phyloP scores from a whole-genome alignment of 2,329 filamentous ascomycete species.

The Epicoccum nigrum region DNA sequence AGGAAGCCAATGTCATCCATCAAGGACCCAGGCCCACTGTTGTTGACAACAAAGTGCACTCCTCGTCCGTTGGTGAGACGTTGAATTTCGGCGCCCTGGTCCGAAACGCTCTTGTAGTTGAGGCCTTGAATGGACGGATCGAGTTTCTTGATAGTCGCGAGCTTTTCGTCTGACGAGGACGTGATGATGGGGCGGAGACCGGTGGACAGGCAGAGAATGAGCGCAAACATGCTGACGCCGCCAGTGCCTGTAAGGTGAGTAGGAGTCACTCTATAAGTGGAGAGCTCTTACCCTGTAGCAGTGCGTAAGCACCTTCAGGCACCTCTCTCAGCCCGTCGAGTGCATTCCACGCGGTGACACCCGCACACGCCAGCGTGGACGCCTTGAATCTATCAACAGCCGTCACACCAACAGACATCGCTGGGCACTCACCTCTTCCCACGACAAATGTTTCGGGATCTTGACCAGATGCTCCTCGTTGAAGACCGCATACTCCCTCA shows the following conservation, averaged over 20 bases:
- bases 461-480: constrained; percentile 33
- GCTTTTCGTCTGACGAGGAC: constrained; percentile 62
- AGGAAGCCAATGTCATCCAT: constrained; percentile 23
- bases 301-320: constrained; percentile 16
- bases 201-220: constrained; percentile 32
- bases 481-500: constrained; percentile 35
- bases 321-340: constrained; percentile 23
- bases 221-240: constrained; percentile 48
- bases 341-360: constrained; percentile 33
- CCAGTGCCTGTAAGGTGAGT: constrained; percentile 44
- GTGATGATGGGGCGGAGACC: constrained; percentile 60
- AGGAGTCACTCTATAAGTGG: not conserved
- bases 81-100: constrained; percentile 62
- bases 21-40: constrained; percentile 26
- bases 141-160: constrained; percentile 53
- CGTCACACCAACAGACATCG: too few relatives aligned
- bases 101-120: constrained; percentile 63
- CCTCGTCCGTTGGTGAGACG: constrained; percentile 50
- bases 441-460: constrained; percentile 29
- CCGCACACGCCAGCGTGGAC: constrained; percentile 31
- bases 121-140: constrained; percentile 38
- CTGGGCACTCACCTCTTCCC: constrained; percentile 31
- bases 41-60: constrained; percentile 56
- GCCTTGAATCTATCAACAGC: too few relatives aligned
- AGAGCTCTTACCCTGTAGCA: constrained; percentile 21